phyloP scores from a whole-genome alignment of 148 eudicot species.

The Camellia sinensis region DNA sequence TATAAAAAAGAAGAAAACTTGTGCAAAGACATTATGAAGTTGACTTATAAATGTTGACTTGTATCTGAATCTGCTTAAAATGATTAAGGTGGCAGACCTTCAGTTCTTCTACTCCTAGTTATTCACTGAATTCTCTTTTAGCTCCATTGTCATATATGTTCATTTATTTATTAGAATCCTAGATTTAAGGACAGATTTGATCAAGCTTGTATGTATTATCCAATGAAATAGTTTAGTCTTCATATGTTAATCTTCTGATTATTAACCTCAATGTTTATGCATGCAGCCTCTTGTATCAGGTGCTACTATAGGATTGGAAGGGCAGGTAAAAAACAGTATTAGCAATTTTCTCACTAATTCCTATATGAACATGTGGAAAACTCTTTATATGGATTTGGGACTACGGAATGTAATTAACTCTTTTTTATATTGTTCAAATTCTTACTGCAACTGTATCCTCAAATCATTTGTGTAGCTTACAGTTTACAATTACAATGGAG shows the following conservation, averaged over 20 bases:
- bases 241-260: not conserved
- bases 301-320: slow-evolving; percentile 95
- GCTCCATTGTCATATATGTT: not conserved
- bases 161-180: slow-evolving; percentile 3
- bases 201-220: not conserved
- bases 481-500: slow-evolving; percentile 93
- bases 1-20: not conserved
- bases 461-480: slow-evolving; percentile 58
- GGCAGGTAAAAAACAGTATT: slow-evolving; percentile 58
- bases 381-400: not conserved
- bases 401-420: not conserved
- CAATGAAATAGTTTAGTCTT: not conserved
- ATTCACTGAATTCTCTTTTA: not conserved
- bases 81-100: not conserved
- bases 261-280: slow-evolving; percentile 18
- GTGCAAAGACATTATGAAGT: not conserved
- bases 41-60: not conserved
- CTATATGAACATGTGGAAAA: not conserved
- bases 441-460: slow-evolving; percentile 8
- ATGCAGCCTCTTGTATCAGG: slow-evolving; percentile 98
- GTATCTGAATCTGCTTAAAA: not conserved
- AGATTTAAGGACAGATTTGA: not conserved
- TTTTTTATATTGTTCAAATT: slow-evolving; percentile 10
- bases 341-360: not conserved
- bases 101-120: not conserved